Conservation (phyloP, 2,329 filamentous ascomycete genomes). For the Fusarium sp. region DNA sequence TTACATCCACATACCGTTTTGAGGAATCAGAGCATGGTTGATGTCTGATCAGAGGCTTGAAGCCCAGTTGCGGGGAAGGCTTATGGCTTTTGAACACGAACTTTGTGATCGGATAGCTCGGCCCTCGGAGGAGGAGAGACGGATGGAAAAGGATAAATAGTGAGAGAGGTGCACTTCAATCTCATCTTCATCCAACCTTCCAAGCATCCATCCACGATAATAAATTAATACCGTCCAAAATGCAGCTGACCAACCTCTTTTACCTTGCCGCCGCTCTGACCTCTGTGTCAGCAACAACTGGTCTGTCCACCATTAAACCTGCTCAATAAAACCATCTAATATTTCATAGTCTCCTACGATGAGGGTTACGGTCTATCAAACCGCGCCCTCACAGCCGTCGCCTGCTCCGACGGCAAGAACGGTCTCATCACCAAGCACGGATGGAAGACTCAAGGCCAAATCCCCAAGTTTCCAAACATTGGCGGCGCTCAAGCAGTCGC, state of each 20-base stretch:
- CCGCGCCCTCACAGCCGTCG: constrained; percentile 67
- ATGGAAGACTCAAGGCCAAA: constrained; percentile 66
- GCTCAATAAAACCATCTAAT: constrained; percentile 5
- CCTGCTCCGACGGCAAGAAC: constrained; percentile 76
- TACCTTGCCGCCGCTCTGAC: constrained; percentile 52
- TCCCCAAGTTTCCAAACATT: constrained; percentile 66
- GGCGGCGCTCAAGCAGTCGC: constrained; percentile 64
- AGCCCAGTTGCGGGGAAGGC: not conserved
- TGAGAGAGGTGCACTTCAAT: accelerated
- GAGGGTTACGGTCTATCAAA: constrained; percentile 72
- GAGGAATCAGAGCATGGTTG: not conserved
- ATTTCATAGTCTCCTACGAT: constrained; percentile 73
- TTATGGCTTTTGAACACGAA: constrained; percentile 6
- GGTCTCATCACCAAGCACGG: constrained; percentile 73
- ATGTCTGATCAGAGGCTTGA: too few species aligned
- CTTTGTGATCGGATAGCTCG: not conserved
- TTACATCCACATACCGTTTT: not conserved
- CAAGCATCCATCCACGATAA: not conserved
- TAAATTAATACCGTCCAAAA: constrained; percentile 44
- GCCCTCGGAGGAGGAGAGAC: accelerated
- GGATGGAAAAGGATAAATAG: not conserved
- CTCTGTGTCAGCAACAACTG: constrained; percentile 51
- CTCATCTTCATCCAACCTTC: too few species aligned
- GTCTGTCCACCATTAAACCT: constrained; percentile 28
- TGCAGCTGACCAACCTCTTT: constrained; percentile 57